Percentiles rank a stretch among this genome's conserved stretches.
Evolutionary conservation across 768 basidiomycete genomes (phyloP).

Genomic region (Pulveroboletus frians): DNA sequence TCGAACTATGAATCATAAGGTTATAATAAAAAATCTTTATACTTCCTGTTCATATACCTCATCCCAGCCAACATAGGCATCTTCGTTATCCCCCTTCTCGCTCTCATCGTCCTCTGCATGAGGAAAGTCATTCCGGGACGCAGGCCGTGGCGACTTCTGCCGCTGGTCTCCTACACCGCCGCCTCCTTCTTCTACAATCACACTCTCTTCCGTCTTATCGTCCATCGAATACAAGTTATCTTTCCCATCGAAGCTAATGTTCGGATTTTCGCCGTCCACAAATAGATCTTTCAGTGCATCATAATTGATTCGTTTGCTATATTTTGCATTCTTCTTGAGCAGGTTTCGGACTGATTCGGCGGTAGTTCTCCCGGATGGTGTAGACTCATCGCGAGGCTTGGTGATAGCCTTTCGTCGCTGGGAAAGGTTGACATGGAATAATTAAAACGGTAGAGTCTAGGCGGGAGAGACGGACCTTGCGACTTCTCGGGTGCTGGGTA

Average conservation of each 20-base stretch:
- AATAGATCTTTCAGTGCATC: conserved; percentile 82
- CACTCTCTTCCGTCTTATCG: conserved; percentile 40
- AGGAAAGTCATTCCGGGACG: conserved; percentile 3
- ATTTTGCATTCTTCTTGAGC: conserved; percentile 79
- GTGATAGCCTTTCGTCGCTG: conserved; percentile 65
- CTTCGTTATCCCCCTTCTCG: conserved; percentile 38
- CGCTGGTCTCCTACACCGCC: conserved; percentile 28
- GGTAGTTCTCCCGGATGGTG: conserved; percentile 37
- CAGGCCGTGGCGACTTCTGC: conserved; percentile 31
- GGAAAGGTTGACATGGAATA: conserved; percentile 8
- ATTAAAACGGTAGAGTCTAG: conserved; percentile 23
- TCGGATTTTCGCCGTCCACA: conserved; percentile 34
- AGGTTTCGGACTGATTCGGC: conserved; percentile 40
- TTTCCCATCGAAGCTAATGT: conserved; percentile 36
- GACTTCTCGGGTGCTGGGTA: conserved; percentile 47
- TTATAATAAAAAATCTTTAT: conserved; percentile 4
- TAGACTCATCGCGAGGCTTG: conserved; percentile 70
- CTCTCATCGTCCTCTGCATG: conserved; percentile 28
- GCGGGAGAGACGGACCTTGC: conserved; percentile 68
- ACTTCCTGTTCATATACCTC: conserved; percentile 75
- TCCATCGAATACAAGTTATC: conserved; percentile 52
- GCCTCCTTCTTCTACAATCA: conserved; percentile 37
- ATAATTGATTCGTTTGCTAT: conserved; percentile 93
- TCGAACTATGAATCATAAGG: background rate
- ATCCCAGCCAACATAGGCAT: conserved; percentile 33